phyloP scores from a whole-genome alignment of 305 asterid species.

The Fraxinus albicans region DNA sequence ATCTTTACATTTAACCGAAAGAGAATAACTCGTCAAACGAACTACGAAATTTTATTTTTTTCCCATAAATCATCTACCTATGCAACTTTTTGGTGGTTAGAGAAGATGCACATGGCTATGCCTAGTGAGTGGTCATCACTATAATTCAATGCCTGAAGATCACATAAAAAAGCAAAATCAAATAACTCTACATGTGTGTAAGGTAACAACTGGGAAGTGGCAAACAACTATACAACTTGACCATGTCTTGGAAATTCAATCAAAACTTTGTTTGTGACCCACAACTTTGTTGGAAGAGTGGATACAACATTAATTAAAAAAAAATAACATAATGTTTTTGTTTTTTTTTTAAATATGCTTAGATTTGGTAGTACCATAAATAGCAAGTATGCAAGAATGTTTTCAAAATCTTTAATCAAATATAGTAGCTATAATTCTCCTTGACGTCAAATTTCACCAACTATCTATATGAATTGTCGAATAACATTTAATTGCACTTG shows the following conservation, averaged over 20 bases:
- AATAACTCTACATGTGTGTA: not conserved
- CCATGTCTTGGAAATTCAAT: not conserved
- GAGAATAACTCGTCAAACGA: not conserved
- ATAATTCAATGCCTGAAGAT: not conserved
- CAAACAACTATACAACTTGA: not conserved
- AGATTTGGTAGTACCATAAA: not conserved
- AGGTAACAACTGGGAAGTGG: not conserved
- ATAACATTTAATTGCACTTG: not conserved
- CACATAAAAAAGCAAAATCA: not conserved
- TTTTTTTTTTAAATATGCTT: not conserved
- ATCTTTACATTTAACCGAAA: not conserved
- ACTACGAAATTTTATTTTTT: too few species aligned
- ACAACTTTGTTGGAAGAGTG: not conserved
- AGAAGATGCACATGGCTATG: not conserved
- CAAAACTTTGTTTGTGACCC: not conserved
- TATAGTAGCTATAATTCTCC: not conserved
- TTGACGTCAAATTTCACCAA: not conserved
- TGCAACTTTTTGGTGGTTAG: not conserved
- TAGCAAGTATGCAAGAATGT: not conserved
- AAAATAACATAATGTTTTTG: not conserved
- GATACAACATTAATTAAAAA: not conserved
- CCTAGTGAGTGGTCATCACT: constrained; percentile 1
- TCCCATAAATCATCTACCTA: not conserved
- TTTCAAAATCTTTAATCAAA: not conserved
- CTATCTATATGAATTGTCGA: not conserved